Evolutionary conservation across 2,329 filamentous ascomycete species (phyloP), one percentile per base, ranked within the genome.

Genomic region (Aspergillus felis): DNA sequence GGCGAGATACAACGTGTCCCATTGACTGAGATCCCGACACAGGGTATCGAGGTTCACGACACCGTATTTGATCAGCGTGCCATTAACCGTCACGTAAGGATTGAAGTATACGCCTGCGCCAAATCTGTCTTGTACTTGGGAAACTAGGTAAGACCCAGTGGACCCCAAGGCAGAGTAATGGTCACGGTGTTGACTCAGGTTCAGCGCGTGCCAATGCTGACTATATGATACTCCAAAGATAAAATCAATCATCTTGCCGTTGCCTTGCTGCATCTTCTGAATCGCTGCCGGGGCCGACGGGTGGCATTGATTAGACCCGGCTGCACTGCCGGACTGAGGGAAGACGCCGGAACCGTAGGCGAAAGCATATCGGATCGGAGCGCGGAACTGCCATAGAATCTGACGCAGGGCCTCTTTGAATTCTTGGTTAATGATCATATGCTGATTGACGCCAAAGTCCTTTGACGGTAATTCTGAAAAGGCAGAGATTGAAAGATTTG

Each of bases 61-160:
- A 22, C 93, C 94, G 68, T 99, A 99, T 77, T 99, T 99, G 75
- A 99, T 94, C 68, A 97, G 82, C 60, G 92, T 95, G 44, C 94
- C 95, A 68, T 97, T 96, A 59, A 97, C 87, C 2, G 90, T 93
- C 51, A 99, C 86, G 72, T 93, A 97, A 0, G 94, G 92, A 68
- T 99, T 96, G 78, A 97, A 99, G 77, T 99, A 99, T 42, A 97
- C 91, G 6, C 94, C 95, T 0, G 94, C 94, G 46, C 94, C 94
- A 79, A 89, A 90, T 62, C 81, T 84, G 68, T 97, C 91, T 74
- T 99, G 93, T 22, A 97, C 87, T 54, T 86, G 83, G 14, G 91
- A 92, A 20, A 97, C 90, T 3, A 90, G 82, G 29, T 87, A 92
- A 1, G 92, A 97, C 1, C 93, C 93, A 22, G 97, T 76, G 14